Evolutionary conservation across 345 rosid genomes (phyloP), one percentile per base, ranked within the genome.

Genomic region (Gossypium longicalyx): DNA sequence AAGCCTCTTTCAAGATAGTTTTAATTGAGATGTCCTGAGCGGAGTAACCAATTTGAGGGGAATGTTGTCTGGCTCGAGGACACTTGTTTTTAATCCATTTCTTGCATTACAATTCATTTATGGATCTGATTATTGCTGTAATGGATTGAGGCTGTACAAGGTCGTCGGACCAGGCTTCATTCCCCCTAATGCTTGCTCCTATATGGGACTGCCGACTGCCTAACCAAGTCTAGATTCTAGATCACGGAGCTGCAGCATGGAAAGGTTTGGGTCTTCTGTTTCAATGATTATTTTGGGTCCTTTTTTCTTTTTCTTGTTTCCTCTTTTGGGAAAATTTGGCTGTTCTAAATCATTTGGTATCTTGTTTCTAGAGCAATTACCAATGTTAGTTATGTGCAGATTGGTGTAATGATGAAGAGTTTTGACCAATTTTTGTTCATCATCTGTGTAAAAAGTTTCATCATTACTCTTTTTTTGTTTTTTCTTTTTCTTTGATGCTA

Each of bases 121-220:
- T 67, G 57, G 54, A 51, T 68, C 59, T 43, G 65, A 7, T 71
- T 19, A 56, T 41, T 22, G 20, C 45, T 43, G 20, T n/a, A 54
- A 67, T 19, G 61, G 63, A 61, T 73, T 58, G 73, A 69, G 61
- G 66, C 25, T 78, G 13, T 65, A 68, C 66, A 74, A 82, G 97
- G 11, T 86, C 88, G 86, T 92, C 94, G 97, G 97, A 91, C 97
- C 97, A 91, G 97, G 97, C 97, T 91, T 91, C 94, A 89, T 91
- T 88, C 97, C 94, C 94, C 94, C 90, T 91, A 91, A 89, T 85
- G 81, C 54, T 78, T 81, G 87, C 88, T 87, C 83, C 87, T 83
- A 73, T 49, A 27, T 17, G 73, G 45, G 11, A 43, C 69, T 34
- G 41, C 7, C 41, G 41, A 34, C 41, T n/a, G 49, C 7, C 1